phyloP scores from a whole-genome alignment of 345 rosid genomes.

The Ailanthus altissimus region DNA sequence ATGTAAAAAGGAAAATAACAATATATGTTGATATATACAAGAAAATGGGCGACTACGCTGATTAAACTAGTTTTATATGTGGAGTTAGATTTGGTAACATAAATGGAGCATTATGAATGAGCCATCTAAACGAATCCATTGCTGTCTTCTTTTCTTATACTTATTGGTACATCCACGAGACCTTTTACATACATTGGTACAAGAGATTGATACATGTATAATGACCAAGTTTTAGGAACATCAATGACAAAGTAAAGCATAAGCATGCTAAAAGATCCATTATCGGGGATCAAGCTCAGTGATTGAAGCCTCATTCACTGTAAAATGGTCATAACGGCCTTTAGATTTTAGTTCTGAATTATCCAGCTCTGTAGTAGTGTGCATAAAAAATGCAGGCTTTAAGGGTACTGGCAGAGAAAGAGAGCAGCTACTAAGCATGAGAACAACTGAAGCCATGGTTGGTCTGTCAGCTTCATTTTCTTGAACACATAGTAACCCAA shows the following conservation, averaged over 20 bases:
- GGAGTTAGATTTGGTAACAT: no score
- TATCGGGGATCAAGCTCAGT: constrained; percentile 27
- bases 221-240: background rate
- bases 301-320: background rate
- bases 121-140: no score
- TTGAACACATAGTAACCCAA: constrained; percentile 54
- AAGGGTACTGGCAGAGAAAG: constrained; percentile 41
- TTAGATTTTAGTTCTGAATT: background rate
- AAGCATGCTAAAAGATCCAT: background rate
- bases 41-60: no score
- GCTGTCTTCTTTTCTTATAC: no score
- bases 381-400: constrained; percentile 24
- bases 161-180: no score
- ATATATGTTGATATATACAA: no score
- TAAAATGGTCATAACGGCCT: background rate
- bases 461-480: constrained; percentile 43
- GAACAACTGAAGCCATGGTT: constrained; percentile 45
- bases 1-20: no score
- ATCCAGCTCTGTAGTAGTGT: background rate
- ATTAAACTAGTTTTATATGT: no score
- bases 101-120: no score
- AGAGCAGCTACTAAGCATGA: constrained; percentile 48
- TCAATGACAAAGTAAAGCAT: background rate
- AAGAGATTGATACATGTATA: no score
- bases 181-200: no score